Conservation (phyloP, 495 filamentous ascomycete genomes). For the Neurospora sp. region DNA sequence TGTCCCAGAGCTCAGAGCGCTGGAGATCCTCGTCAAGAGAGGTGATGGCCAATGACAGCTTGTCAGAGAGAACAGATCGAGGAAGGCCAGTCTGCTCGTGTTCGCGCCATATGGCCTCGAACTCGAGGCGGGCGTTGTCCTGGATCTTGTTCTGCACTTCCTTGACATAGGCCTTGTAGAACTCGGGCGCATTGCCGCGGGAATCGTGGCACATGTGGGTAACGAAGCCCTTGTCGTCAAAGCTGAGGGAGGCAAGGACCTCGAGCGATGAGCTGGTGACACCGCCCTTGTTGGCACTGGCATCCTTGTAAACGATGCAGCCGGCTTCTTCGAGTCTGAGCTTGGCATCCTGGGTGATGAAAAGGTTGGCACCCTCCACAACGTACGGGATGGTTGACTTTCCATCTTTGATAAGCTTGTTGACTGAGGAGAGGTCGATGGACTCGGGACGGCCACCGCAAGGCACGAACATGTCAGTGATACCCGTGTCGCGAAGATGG, state of each 20-base stretch:
- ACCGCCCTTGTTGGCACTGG: slow-evolving; percentile 96
- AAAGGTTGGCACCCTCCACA: slow-evolving; percentile 94
- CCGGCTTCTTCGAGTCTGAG: slow-evolving; percentile 87
- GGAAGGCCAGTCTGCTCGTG: slow-evolving; percentile 69
- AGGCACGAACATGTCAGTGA: slow-evolving; percentile 86
- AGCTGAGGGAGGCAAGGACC: slow-evolving; percentile 85
- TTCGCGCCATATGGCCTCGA: slow-evolving; percentile 96
- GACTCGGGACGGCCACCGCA: slow-evolving; percentile 96
- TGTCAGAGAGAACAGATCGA: slow-evolving; percentile 78
- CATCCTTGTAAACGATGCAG: slow-evolving; percentile 92
- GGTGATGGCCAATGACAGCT: slow-evolving; percentile 82
- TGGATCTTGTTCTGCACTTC: slow-evolving; percentile 82
- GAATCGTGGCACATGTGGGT: slow-evolving; percentile 85
- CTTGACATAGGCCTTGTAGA: slow-evolving; percentile 90
- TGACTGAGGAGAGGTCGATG: slow-evolving; percentile 80
- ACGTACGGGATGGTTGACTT: slow-evolving; percentile 85
- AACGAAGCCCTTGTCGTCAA: slow-evolving; percentile 79
- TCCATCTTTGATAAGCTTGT: slow-evolving; percentile 74
- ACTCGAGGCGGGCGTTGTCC: slow-evolving; percentile 83
- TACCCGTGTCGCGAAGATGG: slow-evolving; percentile 66
- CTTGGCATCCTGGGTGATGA: slow-evolving; percentile 98
- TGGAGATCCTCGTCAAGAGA: slow-evolving; percentile 92
- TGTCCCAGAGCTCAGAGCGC: slow-evolving; percentile 82
- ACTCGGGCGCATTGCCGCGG: slow-evolving; percentile 69
- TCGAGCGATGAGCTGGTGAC: slow-evolving; percentile 98